Evolutionary conservation across 306 rosid species (phyloP), one percentile per base, ranked within the genome.

Genomic region (Delonix regia): DNA sequence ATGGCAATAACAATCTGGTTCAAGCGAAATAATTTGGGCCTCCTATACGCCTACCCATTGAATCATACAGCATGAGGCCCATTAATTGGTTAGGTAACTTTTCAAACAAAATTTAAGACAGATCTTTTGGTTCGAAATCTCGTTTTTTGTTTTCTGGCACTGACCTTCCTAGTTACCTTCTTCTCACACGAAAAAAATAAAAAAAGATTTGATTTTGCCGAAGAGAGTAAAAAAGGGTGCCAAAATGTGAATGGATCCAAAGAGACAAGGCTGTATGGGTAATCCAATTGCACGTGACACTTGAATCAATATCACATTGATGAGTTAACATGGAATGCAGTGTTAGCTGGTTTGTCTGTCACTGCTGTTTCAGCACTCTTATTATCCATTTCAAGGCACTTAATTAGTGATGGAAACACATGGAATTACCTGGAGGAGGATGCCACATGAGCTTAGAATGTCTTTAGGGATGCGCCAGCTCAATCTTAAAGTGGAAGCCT

Each of bases 401-500:
- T n/a, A 51, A 3, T 49, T 9, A 18, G 22, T 36, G 44, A 63
- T 19, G 18, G 45, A 19, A 30, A 36, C 14, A n/a, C 7, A 47
- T 22, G 21, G 28, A 60, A 16, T 71, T 71, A 39, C 27, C n/a
- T 38, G 12, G 66, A 53, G 36, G 19, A 24, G 24, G 59, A 28
- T 12, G 65, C 38, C 25, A n/a, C n/a, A n/a, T n/a, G n/a, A n/a
- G n/a, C n/a, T n/a, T n/a, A n/a, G n/a, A n/a, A n/a, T n/a, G n/a
- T n/a, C n/a, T n/a, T n/a, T n/a, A n/a, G n/a, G 39, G 57, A 68
- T 16, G 55, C 22, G 33, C 6, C 53, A 49, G 76, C 24, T 75
- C 9, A 78, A 24, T 65, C 90, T 82, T 86, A 33, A 75, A 74
- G 28, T 42, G 66, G 33, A 80, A 84, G 85, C 28, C 52, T n/a